Percentiles rank a stretch among this genome's conserved stretches.
phyloP scores from a whole-genome alignment of 2,329 filamentous ascomycete species.

The Colletotrichum scovillei region DNA sequence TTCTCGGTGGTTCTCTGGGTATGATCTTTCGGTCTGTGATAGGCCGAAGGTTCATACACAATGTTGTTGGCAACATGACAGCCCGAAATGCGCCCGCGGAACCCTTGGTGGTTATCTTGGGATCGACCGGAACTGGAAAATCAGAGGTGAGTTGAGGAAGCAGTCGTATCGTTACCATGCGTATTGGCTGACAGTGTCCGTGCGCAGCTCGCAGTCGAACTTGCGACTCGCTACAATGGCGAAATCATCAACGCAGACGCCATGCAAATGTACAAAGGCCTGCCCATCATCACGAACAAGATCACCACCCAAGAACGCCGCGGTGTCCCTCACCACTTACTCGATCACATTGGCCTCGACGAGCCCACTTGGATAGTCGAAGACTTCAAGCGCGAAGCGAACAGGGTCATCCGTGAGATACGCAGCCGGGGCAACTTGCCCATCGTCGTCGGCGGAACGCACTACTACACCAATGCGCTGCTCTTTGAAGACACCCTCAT shows the following conservation, averaged over 20 bases:
- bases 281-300: constrained; percentile 97
- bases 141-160: constrained; percentile 73
- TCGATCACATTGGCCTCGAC: constrained; percentile 80
- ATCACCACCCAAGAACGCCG: constrained; percentile 79
- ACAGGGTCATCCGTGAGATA: constrained; percentile 80
- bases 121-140: constrained; percentile 93
- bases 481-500: constrained; percentile 82
- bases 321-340: constrained; percentile 87
- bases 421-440: constrained; percentile 81
- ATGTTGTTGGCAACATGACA: constrained; percentile 41
- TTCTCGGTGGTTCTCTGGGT: constrained; percentile 12
- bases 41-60: constrained; percentile 35
- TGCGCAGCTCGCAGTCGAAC: constrained; percentile 83
- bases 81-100: constrained; percentile 49
- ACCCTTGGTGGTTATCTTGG: constrained; percentile 84
- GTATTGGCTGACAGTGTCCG: neutral
- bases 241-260: constrained; percentile 98
- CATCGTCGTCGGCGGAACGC: constrained; percentile 92
- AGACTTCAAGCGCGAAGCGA: constrained; percentile 78
- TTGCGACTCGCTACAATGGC: constrained; percentile 85
- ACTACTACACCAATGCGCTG: constrained; percentile 93
- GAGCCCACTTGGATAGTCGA: constrained; percentile 87
- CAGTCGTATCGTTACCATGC: neutral
- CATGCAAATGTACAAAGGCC: constrained; percentile 94
- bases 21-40: constrained; percentile 28